Conservation (phyloP, 2,329 filamentous ascomycete species). For the Diaporthe ampelina region DNA sequence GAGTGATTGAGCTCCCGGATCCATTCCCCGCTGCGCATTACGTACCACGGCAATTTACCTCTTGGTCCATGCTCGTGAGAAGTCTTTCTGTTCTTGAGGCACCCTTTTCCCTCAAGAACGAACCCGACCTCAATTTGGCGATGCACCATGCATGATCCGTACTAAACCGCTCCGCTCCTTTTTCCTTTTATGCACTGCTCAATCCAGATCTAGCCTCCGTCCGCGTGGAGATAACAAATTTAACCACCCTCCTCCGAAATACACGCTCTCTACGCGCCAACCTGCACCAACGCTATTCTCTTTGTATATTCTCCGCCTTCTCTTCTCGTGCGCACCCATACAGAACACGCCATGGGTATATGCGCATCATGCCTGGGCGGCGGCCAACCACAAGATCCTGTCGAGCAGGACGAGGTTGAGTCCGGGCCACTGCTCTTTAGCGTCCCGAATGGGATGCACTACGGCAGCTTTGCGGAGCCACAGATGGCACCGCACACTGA, state of each 20-base stretch:
- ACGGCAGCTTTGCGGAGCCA: slow-evolving; percentile 73
- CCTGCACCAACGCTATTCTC: background rate
- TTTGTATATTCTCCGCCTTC: background rate
- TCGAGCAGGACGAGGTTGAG: slow-evolving; percentile 63
- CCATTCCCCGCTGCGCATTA: slow-evolving; percentile 27
- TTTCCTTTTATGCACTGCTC: background rate
- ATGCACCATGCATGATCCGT: slow-evolving; percentile 20
- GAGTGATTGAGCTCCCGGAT: slow-evolving; percentile 6
- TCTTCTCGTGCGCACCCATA: background rate
- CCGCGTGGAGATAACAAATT: background rate
- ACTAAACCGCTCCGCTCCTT: slow-evolving; percentile 19
- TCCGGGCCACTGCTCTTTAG: slow-evolving; percentile 71
- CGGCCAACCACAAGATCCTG: slow-evolving; percentile 23
- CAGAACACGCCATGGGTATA: slow-evolving; percentile 29
- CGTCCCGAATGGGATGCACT: slow-evolving; percentile 70
- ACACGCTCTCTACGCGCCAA: background rate
- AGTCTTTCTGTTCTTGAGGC: slow-evolving; percentile 17
- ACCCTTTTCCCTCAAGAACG: background rate
- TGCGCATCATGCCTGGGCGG: slow-evolving; percentile 38
- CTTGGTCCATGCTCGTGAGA: background rate
- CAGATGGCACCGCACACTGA: slow-evolving; percentile 66
- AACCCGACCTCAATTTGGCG: background rate
- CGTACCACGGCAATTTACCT: slow-evolving; percentile 29
- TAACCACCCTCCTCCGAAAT: background rate
- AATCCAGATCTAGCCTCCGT: background rate